phyloP scores from a whole-genome alignment of 73 alveolate genomes.

The Paramecium tetraurelia region DNA sequence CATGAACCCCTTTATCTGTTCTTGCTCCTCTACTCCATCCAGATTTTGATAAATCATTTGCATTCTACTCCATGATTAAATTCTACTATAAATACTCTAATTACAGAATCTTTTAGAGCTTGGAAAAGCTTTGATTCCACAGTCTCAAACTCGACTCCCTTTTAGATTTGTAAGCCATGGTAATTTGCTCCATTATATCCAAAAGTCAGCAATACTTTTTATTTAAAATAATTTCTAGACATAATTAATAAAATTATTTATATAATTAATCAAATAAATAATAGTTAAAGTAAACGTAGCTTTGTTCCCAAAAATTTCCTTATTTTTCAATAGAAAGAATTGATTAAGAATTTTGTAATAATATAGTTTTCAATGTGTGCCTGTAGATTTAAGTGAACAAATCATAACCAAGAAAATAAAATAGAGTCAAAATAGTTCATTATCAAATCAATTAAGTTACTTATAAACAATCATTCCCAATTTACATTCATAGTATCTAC shows the following conservation, averaged over 20 bases:
- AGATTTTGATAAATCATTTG: constrained; percentile 75
- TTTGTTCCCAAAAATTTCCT: not conserved
- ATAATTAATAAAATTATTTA: not conserved
- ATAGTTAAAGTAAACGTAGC: not conserved
- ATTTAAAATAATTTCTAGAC: constrained; percentile 56
- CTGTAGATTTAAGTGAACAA: not conserved
- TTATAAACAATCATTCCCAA: not conserved
- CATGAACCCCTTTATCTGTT: constrained; percentile 91
- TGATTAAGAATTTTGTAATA: too few relatives aligned
- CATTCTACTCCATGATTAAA: constrained; percentile 69
- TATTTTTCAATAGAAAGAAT: too few relatives aligned
- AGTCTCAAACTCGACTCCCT: constrained; percentile 27
- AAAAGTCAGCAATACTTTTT: constrained; percentile 47
- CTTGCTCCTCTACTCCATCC: constrained; percentile 88
- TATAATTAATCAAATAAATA: not conserved
- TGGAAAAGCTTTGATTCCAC: constrained; percentile 49
- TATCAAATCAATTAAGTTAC: not conserved
- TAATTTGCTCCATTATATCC: constrained; percentile 62
- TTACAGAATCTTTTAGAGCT: constrained; percentile 51
- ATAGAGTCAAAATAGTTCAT: not conserved
- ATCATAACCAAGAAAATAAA: not conserved
- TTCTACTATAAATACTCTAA: not conserved
- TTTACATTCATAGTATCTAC: not conserved
- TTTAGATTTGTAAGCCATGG: constrained; percentile 53
- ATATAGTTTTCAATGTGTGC: not conserved